phyloP scores from a whole-genome alignment of 1,284 basidiomycete genomes.

The Omphalotus olearius region DNA sequence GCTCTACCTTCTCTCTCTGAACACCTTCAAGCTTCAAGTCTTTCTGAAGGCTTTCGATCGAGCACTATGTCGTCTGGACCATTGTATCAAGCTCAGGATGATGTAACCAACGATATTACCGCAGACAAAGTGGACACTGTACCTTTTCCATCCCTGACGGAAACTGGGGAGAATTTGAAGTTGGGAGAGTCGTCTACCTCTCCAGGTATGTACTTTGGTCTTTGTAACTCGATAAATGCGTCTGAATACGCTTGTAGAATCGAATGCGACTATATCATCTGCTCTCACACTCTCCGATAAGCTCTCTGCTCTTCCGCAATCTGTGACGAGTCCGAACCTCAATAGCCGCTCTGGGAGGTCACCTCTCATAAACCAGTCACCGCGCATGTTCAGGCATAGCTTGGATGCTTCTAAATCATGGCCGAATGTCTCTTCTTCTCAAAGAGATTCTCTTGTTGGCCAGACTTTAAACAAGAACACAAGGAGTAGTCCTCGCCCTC shows the following conservation, averaged over 20 bases:
- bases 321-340: slow-evolving; percentile 20
- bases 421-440: slow-evolving; percentile 15
- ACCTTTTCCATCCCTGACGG: slow-evolving; percentile 12
- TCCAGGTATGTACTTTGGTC: slow-evolving; percentile 5
- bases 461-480: not conserved
- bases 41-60: no score
- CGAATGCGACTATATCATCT: slow-evolving; percentile 8
- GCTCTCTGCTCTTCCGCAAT: slow-evolving; percentile 31
- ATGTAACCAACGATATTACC: slow-evolving; percentile 1
- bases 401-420: slow-evolving; percentile 29
- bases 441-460: slow-evolving; percentile 10
- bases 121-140: not conserved
- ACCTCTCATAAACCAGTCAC: slow-evolving; percentile 7
- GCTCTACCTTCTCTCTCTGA: no score
- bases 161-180: not conserved
- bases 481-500: slow-evolving; percentile 7
- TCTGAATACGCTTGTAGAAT: slow-evolving; percentile 3
- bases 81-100: not conserved
- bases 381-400: slow-evolving; percentile 25
- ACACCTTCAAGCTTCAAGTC: no score
- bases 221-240: not conserved
- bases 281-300: slow-evolving; percentile 39
- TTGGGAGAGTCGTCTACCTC: slow-evolving; percentile 6
- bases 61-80: no score
- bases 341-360: slow-evolving; percentile 19